Conservation (phyloP, 225 moss, liverwort and hornwort genomes). For the Pseudisothecium myosuroides region DNA sequence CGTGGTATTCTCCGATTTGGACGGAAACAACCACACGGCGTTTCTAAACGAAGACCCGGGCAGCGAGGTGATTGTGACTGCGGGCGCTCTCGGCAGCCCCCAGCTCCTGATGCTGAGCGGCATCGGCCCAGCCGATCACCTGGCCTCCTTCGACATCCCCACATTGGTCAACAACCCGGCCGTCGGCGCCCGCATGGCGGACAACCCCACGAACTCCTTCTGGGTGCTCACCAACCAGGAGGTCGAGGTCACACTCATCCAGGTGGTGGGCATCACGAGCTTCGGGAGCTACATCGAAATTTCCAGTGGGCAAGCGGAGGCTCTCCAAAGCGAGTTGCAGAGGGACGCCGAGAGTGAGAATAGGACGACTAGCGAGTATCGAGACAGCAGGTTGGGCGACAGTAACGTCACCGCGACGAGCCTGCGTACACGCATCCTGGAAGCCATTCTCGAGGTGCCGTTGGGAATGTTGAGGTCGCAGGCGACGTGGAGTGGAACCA, state of each 20-base stretch:
- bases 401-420: conserved; percentile 26
- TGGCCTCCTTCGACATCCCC: conserved; percentile 40
- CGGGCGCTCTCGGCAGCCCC: conserved; percentile 74
- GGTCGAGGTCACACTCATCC: conserved; percentile 49
- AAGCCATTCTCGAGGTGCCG: not conserved
- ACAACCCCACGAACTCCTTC: conserved; percentile 69
- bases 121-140: conserved; percentile 61
- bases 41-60: not conserved
- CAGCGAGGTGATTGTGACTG: conserved; percentile 60
- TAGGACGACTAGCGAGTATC: too few species aligned
- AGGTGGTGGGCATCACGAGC: conserved; percentile 53
- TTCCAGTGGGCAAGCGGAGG: conserved; percentile 44
- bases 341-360: not conserved
- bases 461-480: not conserved
- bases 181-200: conserved; percentile 52
- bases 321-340: not conserved
- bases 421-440: conserved; percentile 16
- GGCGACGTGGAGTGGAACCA: conserved; percentile 44
- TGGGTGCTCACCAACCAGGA: conserved; percentile 44
- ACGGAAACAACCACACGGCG: conserved; percentile 44
- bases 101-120: conserved; percentile 91
- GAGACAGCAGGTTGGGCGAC: not conserved
- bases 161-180: conserved; percentile 31
- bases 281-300: conserved; percentile 67
- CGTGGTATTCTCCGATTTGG: conserved; percentile 48